phyloP scores from a whole-genome alignment of 148 eudicot genomes.

The Vaccinium corymbosum region DNA sequence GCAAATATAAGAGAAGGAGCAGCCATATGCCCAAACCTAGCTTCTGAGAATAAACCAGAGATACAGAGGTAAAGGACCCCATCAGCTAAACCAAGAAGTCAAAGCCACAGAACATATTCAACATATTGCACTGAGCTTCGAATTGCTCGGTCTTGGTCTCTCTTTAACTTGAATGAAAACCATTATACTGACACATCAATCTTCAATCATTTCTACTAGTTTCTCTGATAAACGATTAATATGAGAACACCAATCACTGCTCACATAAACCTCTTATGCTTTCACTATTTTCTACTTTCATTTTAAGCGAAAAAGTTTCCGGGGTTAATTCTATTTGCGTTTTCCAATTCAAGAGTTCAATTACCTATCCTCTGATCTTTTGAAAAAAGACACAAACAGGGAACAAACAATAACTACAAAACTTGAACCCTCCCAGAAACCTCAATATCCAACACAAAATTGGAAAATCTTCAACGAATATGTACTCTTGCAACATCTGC shows the following conservation, averaged over 20 bases:
- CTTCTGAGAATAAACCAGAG: neutral
- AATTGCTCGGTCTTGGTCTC: neutral
- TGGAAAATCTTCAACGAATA: neutral
- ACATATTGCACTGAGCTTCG: neutral
- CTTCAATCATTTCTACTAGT: neutral
- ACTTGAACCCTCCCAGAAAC: neutral
- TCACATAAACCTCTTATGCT: neutral
- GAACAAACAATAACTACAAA: neutral
- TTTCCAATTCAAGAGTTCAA: neutral
- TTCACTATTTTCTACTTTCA: neutral
- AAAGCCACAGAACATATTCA: neutral
- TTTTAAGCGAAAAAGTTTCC: neutral
- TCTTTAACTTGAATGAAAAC: neutral
- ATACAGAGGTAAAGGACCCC: neutral
- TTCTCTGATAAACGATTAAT: neutral
- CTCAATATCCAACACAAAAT: neutral
- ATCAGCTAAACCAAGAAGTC: neutral
- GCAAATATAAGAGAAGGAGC: neutral
- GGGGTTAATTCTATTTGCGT: neutral
- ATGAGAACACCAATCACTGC: neutral
- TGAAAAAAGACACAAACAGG: neutral
- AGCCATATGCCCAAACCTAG: neutral
- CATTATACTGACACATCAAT: neutral
- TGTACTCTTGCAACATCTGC: neutral
- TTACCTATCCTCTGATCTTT: neutral